A percentile compares a stretch with the other conserved stretches of the same genome.
These are phyloP conservation scores for Ilyonectria destructans DNA, from an alignment of 2,329 filamentous ascomycete species.

Conservation along the genomic window DNA sequence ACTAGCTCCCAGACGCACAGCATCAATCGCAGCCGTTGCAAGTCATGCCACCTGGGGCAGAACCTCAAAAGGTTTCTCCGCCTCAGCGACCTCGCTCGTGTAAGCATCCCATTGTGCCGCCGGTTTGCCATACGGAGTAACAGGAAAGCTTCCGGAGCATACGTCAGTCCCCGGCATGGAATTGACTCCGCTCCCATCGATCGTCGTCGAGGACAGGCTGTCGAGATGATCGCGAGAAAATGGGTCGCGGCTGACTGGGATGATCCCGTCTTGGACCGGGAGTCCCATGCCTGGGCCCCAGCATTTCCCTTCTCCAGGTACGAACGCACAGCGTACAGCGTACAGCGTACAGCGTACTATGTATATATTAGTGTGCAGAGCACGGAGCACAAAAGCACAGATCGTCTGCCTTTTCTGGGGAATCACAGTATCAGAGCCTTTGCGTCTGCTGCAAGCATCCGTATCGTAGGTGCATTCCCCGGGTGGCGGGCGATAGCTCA, in stretches of 20 bases:
- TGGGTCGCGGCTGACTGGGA: constrained; percentile 20
- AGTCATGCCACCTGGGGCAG: constrained; percentile 47
- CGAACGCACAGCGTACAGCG: not conserved
- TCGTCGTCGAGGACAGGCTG: constrained; percentile 30
- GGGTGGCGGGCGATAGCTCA: constrained; percentile 19
- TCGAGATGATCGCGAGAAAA: constrained; percentile 31
- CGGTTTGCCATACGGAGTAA: not conserved
- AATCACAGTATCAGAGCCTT: constrained; percentile 17
- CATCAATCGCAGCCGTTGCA: constrained; percentile 48
- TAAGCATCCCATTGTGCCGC: not conserved
- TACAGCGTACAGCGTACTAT: not conserved
- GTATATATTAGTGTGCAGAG: not conserved
- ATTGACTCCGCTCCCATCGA: constrained; percentile 30
- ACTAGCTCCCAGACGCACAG: constrained; percentile 41
- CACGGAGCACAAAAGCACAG: constrained; percentile 13
- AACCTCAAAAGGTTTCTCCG: not conserved
- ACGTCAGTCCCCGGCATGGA: constrained; percentile 18
- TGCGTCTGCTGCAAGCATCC: constrained; percentile 24
- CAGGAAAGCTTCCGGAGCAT: constrained; percentile 8
- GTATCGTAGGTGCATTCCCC: constrained; percentile 25
- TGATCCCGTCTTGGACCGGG: constrained; percentile 21
- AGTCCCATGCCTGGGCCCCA: constrained; percentile 4
- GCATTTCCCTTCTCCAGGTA: constrained; percentile 9
- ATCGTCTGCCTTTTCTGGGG: not conserved
- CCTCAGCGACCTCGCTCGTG: not conserved